Evolutionary conservation across 768 basidiomycete genomes (phyloP), one percentile per base, ranked within the genome.

Genomic region (Suillus subalutaceus): DNA sequence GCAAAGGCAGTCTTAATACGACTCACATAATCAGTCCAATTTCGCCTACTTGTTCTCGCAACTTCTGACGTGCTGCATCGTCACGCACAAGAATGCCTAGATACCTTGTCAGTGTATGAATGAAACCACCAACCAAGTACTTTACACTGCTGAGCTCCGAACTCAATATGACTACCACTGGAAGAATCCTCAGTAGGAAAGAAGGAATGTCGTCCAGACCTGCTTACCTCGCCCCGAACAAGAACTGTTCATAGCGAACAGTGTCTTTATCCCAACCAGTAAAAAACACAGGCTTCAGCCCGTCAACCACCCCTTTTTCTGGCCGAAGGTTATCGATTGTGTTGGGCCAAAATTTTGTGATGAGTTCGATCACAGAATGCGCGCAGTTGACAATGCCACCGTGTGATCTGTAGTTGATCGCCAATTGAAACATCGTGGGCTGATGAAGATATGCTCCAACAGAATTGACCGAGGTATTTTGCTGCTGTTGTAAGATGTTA

Each of bases 321-420:
- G 78, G 81, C 9, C 78, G 78, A 18, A 92, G 81, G 2, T 68
- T 69, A 71, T 92, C 91, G 32, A 92, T 90, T 0, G 88, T 78
- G 68, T 88, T 74, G 0, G 88, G 87, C 87, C 89, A 92, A 65
- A 88, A 88, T 10, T 68, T 71, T 18, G 78, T 82, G 16, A 92
- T 85, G 1, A 92, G 74, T n/a, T 87, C 83, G 5, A 92, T 83
- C 32, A 91, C 76, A 0, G 84, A 84, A 62, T 87, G 84, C 0
- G 91, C 91, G 69, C 88, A 90, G 56, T 88, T 80, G n/a, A 92
- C 86, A 52, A 92, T 92, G 2, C 91, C 91, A 0, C 83, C 84
- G 70, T 91, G 89, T 0, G 89, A 91, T 6, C 91, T 84, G 69
- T 90, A 91, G 70, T 92, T 92, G 59, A 83, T 77, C 0, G 83